Conservation (phyloP, 2,329 filamentous ascomycete species). For the Allantophomopsis lycopodina region DNA sequence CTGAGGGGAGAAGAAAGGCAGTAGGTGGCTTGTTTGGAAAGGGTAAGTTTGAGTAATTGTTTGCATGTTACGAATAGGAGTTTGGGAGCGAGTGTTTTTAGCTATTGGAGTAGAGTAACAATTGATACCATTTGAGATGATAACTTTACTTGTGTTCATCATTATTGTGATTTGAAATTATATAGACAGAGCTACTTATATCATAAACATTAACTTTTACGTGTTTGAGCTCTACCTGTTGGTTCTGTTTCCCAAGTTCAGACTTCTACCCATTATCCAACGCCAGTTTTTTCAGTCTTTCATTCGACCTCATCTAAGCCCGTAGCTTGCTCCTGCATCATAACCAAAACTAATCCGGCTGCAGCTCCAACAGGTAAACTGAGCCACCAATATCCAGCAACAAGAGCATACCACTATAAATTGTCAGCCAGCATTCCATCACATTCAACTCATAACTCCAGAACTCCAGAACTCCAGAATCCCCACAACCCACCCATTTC, state of each 20-base stretch:
- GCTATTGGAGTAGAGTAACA: too few species aligned
- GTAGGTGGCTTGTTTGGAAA: slow-evolving; percentile 44
- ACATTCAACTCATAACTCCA: neutral
- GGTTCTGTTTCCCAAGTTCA: too few species aligned
- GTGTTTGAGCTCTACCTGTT: too few species aligned
- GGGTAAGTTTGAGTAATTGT: slow-evolving; percentile 31
- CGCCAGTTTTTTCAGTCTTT: neutral
- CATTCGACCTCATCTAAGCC: slow-evolving; percentile 1
- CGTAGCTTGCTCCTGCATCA: slow-evolving; percentile 1
- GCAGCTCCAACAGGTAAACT: neutral
- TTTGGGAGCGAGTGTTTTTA: neutral
- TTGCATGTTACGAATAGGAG: neutral
- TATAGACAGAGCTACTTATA: too few species aligned
- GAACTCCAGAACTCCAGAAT: neutral
- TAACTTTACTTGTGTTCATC: too few species aligned
- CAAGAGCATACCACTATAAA: neutral
- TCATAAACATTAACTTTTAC: too few species aligned
- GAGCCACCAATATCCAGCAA: slow-evolving; percentile 1
- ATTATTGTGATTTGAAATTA: too few species aligned
- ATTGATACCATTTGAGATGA: too few species aligned
- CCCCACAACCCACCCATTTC: neutral
- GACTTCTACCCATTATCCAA: too few species aligned
- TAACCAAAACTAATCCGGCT: neutral
- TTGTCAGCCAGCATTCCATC: neutral
- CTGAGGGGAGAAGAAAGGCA: slow-evolving; percentile 37